Base-by-base conservation (phyloP, 2,329 filamentous ascomycete species). In the Neopestalotiopsis clavispora region DNA sequence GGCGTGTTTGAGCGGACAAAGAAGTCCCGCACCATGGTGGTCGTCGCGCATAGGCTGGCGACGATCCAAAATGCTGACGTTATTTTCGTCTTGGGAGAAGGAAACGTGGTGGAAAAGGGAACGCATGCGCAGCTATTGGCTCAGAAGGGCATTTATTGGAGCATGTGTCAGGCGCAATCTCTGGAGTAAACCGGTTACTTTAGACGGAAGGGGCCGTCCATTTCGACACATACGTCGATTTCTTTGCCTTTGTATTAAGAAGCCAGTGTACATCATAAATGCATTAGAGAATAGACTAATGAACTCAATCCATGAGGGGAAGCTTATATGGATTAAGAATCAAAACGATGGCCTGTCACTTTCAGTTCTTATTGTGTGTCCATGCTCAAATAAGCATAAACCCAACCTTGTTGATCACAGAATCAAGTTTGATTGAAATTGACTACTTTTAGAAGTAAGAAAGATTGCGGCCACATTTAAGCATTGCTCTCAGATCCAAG, bases 1-100 rank as follows among this genome's bases (percentile, higher is more conserved):
- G 84, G 83, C 0, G 91, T 92, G 0, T 89, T 95, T 74, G 90
- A 94, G 80, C 84, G 82, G 58, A 89, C 88, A 0, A 85, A 84
- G 17, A 86, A 87, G 74, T 86, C 85, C 17, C 80, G 87, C 7
- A 90, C 93, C 1, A 93, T 92, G 70, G 84, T 95, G 6, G 91
- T 92, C 2, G 92, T 95, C 12, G 93, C 93, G 1, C 93, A 95
- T 77, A 84, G 93, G 23, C 82, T 95, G 65, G 90, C 91, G 0
- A 95, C 91, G 10, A 89, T 95, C 32, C 92, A 93, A 76, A 91
- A 94, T 73, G 92, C 92, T 2, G 90, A 95, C 77, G 80, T 90
- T 14, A 95, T 95, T 63, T 94, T 92, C 74, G 92, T 95, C 0
- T 87, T 96, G 61, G 91, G 92, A 6, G 86, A 90, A 67, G 89